phyloP scores from a whole-genome alignment of 2,329 filamentous ascomycete genomes.

The Cadophora sp. region DNA sequence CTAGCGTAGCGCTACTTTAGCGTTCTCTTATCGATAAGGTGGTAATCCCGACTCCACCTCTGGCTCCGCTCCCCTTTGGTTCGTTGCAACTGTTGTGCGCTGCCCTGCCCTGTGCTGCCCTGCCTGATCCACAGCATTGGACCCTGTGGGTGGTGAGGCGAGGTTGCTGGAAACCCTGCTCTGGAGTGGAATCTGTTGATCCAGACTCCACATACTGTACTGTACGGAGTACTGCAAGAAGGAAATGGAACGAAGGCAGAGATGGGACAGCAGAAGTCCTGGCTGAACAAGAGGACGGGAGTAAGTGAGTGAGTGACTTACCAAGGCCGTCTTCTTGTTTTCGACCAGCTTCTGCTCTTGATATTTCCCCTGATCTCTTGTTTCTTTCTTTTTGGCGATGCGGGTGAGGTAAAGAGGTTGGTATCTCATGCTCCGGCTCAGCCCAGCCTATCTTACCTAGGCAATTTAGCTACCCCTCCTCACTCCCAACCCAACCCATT shows the following conservation, averaged over 20 bases:
- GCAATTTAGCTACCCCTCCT: background rate
- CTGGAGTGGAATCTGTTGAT: slow-evolving; percentile 2
- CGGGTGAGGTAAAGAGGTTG: too few species aligned
- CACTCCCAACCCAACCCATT: background rate
- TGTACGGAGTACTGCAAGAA: too few species aligned
- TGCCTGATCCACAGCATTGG: background rate
- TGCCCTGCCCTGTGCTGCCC: too few species aligned
- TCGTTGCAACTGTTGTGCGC: too few species aligned
- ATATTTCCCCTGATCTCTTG: too few species aligned
- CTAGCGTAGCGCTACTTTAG: background rate
- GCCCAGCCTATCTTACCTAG: too few species aligned
- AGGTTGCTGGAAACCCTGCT: background rate
- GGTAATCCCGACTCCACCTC: background rate
- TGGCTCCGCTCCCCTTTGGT: background rate
- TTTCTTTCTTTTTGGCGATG: background rate
- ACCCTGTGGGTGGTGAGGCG: background rate
- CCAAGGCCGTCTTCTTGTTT: too few species aligned
- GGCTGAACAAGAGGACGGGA: too few species aligned
- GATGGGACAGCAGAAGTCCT: background rate
- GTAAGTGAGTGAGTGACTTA: background rate
- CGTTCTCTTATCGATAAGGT: slow-evolving; percentile 5
- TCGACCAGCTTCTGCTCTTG: background rate
- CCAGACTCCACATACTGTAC: background rate
- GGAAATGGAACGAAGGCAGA: background rate
- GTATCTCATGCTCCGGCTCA: background rate